Percentiles rank a stretch among this genome's conserved stretches.
phyloP scores from a whole-genome alignment of 345 rosid genomes.

The Carallia brachiata region DNA sequence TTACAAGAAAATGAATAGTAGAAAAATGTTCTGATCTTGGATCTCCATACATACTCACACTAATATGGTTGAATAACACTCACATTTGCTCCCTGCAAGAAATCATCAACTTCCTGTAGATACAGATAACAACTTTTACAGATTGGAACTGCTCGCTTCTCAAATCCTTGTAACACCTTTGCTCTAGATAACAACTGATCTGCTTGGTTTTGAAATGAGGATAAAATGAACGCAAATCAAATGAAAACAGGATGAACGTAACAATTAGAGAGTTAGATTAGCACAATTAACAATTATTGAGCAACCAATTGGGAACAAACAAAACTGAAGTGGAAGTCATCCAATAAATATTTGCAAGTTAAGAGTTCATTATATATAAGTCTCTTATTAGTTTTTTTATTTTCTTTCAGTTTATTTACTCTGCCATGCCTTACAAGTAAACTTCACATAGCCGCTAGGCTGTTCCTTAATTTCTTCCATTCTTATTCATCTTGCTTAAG shows the following conservation, averaged over 20 bases:
- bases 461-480: not conserved
- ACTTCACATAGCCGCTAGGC: too few relatives aligned
- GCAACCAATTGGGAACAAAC: not conserved
- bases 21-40: not conserved
- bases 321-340: not conserved
- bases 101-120: conserved; percentile 29
- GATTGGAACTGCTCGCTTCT: conserved; percentile 30
- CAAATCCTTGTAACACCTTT: conserved; percentile 32
- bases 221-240: conserved; percentile 1
- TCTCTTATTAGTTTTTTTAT: not conserved
- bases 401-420: not conserved
- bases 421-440: not conserved
- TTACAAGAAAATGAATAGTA: not conserved
- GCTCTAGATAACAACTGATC: conserved; percentile 29
- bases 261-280: not conserved
- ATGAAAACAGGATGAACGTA: not conserved
- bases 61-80: conserved; percentile 4
- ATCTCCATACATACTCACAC: not conserved
- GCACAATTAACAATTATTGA: not conserved
- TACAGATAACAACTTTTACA: conserved; percentile 23
- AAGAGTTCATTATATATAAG: not conserved
- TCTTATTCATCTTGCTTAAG: not conserved
- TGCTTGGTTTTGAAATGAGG: conserved; percentile 2
- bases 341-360: not conserved
- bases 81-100: conserved; percentile 33